Base-by-base conservation (phyloP, 768 basidiomycete genomes). In the Mycena metata region DNA sequence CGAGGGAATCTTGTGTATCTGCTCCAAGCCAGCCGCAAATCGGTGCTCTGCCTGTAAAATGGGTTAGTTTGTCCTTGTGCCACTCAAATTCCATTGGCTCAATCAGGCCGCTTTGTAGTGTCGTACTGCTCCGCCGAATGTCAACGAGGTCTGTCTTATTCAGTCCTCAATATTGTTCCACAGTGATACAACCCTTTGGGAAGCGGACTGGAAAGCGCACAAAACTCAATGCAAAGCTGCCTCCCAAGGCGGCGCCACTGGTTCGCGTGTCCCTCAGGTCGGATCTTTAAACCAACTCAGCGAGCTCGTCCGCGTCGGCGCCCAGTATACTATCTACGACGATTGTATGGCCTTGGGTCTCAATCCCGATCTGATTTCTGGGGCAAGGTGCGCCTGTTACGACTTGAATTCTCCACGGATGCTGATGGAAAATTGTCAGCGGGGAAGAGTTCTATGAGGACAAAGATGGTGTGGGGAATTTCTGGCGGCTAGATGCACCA, bases 161-260 rank as follows among this genome's bases (percentile, higher is more conserved):
- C 7, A 16, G 55, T 23, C 10, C 23, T 23, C 3, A 19, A 3
- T 19, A 35, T 4, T n/a, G 13, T 60, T 16, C 19, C 35, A 1
- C 9, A 17, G 19, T 10, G 3, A 19, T 23, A 35, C 35, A 12
- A 23, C 0, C 33, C n/a, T 19, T 10, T 36, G 19, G 0, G 0
- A 7, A 69, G 71, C 19, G 2, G 64, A 72, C 30, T 72, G 67
- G 71, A 65, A 63, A 13, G n/a, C 41, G 4, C 67, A 72, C 60
- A 72, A 72, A 26, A 42, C 45, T 21, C 47, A 58, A 21, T 72
- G 71, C 46, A 72, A 65, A 30, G 30, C 24, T 45, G 43, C 41
- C 16, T 19, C 16, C 10, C 62, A 21, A 36, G 17, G 7, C 13
- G 21, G 19, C n/a, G 2, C 36, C n/a, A 3, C 21, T 3, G 23